Evolutionary conservation across 495 filamentous ascomycete species (phyloP).

Genomic region (Geoglossum glabrum): DNA sequence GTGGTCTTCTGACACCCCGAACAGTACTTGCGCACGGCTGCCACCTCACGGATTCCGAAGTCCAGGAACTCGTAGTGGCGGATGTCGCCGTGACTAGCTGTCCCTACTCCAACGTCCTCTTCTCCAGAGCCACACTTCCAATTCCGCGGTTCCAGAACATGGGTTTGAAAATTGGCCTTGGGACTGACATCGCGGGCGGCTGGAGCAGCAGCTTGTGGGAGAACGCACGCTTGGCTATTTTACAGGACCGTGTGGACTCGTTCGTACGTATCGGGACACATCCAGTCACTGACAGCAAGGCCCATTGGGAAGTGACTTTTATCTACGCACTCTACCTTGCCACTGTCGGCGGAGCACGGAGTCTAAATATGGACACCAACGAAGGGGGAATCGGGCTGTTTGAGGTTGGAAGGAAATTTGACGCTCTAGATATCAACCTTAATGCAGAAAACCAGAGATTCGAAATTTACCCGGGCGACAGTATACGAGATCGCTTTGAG

Average conservation of each 20-base stretch:
- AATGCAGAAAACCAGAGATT: neutral
- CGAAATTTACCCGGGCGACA: slow-evolving; percentile 27
- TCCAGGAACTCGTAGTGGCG: slow-evolving; percentile 23
- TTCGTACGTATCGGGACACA: slow-evolving; percentile 14
- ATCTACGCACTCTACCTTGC: slow-evolving; percentile 34
- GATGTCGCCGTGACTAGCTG: slow-evolving; percentile 42
- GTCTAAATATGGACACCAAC: slow-evolving; percentile 31
- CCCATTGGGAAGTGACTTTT: neutral
- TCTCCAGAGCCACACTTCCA: slow-evolving; percentile 34
- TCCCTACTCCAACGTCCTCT: slow-evolving; percentile 41
- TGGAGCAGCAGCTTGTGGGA: slow-evolving; percentile 38
- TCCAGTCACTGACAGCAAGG: slow-evolving; percentile 11
- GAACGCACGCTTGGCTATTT: slow-evolving; percentile 37
- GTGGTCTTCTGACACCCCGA: slow-evolving; percentile 30
- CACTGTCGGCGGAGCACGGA: slow-evolving; percentile 40
- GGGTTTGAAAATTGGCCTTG: slow-evolving; percentile 43
- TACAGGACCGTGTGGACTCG: slow-evolving; percentile 32
- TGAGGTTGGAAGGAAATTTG: slow-evolving; percentile 39
- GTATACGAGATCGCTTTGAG: slow-evolving; percentile 29
- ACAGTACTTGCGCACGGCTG: slow-evolving; percentile 47
- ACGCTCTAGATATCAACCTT: slow-evolving; percentile 34
- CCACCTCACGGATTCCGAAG: slow-evolving; percentile 34
- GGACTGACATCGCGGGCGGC: slow-evolving; percentile 49
- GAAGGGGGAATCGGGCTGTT: slow-evolving; percentile 31
- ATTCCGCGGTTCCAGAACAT: slow-evolving; percentile 33